Conservation (phyloP, 2,329 filamentous ascomycete species). For the Colletotrichum godetiae region DNA sequence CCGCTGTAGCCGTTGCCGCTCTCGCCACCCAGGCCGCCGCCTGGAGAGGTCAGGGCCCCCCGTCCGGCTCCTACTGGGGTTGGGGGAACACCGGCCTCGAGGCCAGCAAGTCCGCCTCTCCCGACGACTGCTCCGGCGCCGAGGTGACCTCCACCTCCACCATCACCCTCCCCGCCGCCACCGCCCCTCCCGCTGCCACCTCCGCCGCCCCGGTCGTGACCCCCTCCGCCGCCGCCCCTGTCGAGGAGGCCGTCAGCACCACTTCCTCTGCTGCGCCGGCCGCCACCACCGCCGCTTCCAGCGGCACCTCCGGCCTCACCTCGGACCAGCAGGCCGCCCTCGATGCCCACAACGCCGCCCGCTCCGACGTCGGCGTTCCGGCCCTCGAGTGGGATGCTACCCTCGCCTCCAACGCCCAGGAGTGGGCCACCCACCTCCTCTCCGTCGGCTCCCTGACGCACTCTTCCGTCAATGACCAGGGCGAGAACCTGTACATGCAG, state of each 20-base stretch:
- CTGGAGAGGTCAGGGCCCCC: constrained; percentile 3
- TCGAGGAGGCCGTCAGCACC: constrained; percentile 31
- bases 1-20: constrained; percentile 27
- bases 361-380: constrained; percentile 29
- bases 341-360: constrained; percentile 35
- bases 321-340: constrained; percentile 32
- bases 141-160: constrained; percentile 10
- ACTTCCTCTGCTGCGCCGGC: constrained; percentile 31
- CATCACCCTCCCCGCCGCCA: constrained; percentile 3
- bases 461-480: constrained; percentile 23
- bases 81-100: constrained; percentile 3
- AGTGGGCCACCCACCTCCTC: constrained; percentile 32
- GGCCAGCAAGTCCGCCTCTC: background rate
- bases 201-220: constrained; percentile 13
- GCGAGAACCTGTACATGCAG: constrained; percentile 37
- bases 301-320: constrained; percentile 28
- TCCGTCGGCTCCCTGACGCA: constrained; percentile 34
- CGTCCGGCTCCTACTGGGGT: constrained; percentile 25
- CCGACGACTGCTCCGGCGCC: background rate
- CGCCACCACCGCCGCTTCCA: constrained; percentile 10
- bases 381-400: constrained; percentile 40
- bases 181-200: background rate
- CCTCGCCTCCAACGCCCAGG: constrained; percentile 42
- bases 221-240: constrained; percentile 35
- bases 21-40: constrained; percentile 33